phyloP scores from a whole-genome alignment of 495 filamentous ascomycete species.

The Ramalina intermedia region DNA sequence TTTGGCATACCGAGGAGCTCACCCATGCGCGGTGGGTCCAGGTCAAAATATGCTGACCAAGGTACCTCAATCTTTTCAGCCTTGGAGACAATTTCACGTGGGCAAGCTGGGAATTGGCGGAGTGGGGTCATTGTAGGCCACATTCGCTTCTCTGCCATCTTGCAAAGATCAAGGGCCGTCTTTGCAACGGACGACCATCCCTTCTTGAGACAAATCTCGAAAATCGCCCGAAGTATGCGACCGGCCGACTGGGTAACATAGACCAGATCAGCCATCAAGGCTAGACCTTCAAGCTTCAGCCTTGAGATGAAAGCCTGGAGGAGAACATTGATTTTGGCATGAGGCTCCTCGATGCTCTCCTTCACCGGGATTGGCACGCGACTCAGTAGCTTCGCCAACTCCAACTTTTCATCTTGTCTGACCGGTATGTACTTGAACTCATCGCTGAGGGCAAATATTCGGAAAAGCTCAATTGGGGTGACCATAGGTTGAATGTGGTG shows the following conservation, averaged over 20 bases:
- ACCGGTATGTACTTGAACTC: slow-evolving; percentile 99
- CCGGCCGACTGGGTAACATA: slow-evolving; percentile 98
- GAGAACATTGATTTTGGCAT: slow-evolving; percentile 98
- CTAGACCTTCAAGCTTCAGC: slow-evolving; percentile 83
- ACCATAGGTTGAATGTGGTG: slow-evolving; percentile 88
- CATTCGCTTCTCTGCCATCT: slow-evolving; percentile 99
- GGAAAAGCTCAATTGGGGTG: slow-evolving; percentile 85
- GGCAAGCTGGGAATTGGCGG: slow-evolving; percentile 72
- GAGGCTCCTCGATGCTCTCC: slow-evolving; percentile 91
- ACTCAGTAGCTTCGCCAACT: slow-evolving; percentile 79
- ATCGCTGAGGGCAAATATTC: slow-evolving; percentile 91
- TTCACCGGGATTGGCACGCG: slow-evolving; percentile 93
- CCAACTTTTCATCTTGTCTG: slow-evolving; percentile 91
- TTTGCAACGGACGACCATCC: slow-evolving; percentile 92
- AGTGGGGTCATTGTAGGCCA: slow-evolving; percentile 98
- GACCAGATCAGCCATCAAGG: slow-evolving; percentile 95
- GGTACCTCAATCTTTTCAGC: slow-evolving; percentile 89
- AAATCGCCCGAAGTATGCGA: slow-evolving; percentile 87
- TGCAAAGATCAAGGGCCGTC: slow-evolving; percentile 85
- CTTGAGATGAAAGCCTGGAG: slow-evolving; percentile 94
- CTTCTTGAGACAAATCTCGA: slow-evolving; percentile 91
- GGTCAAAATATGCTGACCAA: slow-evolving; percentile 85
- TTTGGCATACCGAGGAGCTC: slow-evolving; percentile 88
- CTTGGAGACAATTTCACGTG: slow-evolving; percentile 76
- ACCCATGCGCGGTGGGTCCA: slow-evolving; percentile 94